Percentiles rank a stretch among this genome's conserved stretches.
phyloP scores from a whole-genome alignment of 225 moss, liverwort and hornwort genomes.

The Polytrichum formosum region DNA sequence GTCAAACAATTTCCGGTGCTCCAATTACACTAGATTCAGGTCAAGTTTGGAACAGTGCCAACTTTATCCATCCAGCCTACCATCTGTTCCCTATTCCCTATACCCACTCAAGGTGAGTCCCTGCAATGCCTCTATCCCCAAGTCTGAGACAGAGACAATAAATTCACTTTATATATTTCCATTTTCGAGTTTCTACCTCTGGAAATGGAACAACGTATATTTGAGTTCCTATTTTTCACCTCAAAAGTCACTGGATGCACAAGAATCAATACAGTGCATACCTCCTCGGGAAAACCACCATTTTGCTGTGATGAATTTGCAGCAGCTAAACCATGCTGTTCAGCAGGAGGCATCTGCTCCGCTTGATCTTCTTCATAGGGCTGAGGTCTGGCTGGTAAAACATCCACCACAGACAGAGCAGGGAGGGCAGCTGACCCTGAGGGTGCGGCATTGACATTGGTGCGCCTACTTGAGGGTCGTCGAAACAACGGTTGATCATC shows the following conservation, averaged over 20 bases:
- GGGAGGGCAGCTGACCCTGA: conserved; percentile 23
- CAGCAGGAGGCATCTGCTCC: conserved; percentile 14
- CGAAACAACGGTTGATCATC: conserved; percentile 53
- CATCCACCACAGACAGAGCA: conserved; percentile 14
- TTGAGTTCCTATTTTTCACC: too few species aligned
- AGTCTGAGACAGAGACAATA: too few species aligned
- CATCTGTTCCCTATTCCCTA: too few species aligned
- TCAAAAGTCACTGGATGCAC: not conserved
- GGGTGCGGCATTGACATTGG: conserved; percentile 23
- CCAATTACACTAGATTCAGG: too few species aligned
- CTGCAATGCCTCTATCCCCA: too few species aligned
- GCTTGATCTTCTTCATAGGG: conserved; percentile 16
- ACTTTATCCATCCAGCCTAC: too few species aligned
- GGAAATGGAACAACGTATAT: too few species aligned
- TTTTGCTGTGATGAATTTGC: conserved; percentile 22
- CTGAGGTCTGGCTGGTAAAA: conserved; percentile 21
- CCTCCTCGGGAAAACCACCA: conserved; percentile 54
- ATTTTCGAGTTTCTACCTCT: too few species aligned
- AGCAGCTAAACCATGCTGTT: conserved; percentile 22
- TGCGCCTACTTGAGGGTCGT: conserved; percentile 39
- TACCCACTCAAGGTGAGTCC: too few species aligned
- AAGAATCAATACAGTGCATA: conserved; percentile 8
- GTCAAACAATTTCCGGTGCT: too few species aligned
- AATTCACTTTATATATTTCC: too few species aligned
- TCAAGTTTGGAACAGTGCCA: too few species aligned